Conservation (phyloP, 345 rosid species). For the Eucalyptus urophylla region DNA sequence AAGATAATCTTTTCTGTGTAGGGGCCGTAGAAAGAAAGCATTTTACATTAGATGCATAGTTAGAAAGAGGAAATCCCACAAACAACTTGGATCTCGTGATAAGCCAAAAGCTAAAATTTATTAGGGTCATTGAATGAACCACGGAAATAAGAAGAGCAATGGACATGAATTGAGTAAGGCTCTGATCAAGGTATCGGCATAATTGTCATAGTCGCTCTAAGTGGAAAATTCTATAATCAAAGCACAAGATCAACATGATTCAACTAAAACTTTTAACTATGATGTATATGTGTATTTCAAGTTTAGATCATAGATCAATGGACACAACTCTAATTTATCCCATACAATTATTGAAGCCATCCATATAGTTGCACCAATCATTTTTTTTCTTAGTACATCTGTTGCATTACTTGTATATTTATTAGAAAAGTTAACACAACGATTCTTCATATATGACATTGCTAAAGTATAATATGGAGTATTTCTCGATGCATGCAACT, state of each 20-base stretch:
- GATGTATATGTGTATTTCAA: not conserved
- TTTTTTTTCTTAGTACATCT: not conserved
- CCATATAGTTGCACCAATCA: not conserved
- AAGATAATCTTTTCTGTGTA: not conserved
- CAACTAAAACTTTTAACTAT: not conserved
- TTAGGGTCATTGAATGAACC: not conserved
- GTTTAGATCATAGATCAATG: not conserved
- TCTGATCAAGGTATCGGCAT: fast-evolving
- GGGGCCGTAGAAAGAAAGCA: not conserved
- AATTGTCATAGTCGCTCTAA: not conserved
- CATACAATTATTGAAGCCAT: not conserved
- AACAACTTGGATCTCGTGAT: not conserved
- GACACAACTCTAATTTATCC: not conserved
- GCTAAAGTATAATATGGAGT: not conserved
- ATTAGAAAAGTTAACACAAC: not conserved
- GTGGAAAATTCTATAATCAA: not conserved
- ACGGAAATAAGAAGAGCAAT: not conserved
- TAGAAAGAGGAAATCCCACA: not conserved
- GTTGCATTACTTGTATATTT: not conserved
- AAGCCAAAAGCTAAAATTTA: not conserved
- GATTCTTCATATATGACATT: not conserved
- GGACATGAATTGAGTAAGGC: not conserved
- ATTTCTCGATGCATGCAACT: not conserved
- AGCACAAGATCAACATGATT: not conserved
- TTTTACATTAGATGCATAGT: not conserved